A percentile compares a stretch with the other conserved stretches of the same genome.
Conservation (phyloP, 2,329 filamentous ascomycete species). For the Alternaria metachromatica region DNA sequence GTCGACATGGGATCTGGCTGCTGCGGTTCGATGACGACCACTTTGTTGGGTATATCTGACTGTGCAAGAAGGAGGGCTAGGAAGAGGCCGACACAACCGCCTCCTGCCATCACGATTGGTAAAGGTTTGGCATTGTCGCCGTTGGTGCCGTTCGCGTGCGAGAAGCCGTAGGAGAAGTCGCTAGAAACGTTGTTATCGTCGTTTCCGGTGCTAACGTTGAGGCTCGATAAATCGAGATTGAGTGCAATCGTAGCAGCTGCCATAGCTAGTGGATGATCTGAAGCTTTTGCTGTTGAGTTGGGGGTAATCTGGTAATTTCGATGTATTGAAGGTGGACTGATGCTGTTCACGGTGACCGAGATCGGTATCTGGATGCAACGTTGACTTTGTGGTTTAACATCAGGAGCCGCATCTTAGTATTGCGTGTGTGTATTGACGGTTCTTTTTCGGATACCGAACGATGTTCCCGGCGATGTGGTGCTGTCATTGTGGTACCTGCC, state of each 20-base stretch:
- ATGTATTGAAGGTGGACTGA: background rate
- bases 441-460: background rate
- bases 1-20: conserved; percentile 40
- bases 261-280: background rate
- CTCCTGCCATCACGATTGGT: conserved; percentile 49
- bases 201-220: background rate
- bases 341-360: background rate
- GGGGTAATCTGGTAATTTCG: background rate
- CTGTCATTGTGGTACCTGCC: conserved; percentile 8
- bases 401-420: background rate
- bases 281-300: background rate
- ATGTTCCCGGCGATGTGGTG: background rate
- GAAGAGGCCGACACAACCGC: conserved; percentile 52
- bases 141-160: background rate
- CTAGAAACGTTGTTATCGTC: background rate
- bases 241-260: background rate
- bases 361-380: background rate
- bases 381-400: background rate
- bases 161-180: background rate
- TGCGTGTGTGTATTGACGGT: background rate
- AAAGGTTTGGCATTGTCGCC: conserved; percentile 1
- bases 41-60: conserved; percentile 39
- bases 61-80: conserved; percentile 49
- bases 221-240: background rate
- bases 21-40: conserved; percentile 44